These are phyloP conservation scores for Jacaranda copaia DNA, from an alignment of 257 asterid species.

Conservation along the genomic window DNA sequence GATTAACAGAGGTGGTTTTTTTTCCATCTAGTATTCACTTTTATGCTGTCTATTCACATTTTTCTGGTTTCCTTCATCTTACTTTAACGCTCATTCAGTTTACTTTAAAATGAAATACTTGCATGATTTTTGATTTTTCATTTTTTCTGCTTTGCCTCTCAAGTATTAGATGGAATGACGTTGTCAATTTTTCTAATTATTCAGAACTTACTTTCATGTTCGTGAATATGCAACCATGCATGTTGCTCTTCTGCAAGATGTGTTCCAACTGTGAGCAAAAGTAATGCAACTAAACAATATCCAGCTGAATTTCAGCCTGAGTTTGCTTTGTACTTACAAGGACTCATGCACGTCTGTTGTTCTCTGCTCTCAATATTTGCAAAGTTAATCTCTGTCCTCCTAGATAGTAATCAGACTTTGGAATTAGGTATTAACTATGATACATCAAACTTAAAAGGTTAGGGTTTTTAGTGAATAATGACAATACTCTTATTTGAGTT, in stretches of 20 bases:
- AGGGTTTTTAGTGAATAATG: not conserved
- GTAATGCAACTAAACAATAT: not conserved
- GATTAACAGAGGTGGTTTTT: conserved; percentile 82
- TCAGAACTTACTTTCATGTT: not conserved
- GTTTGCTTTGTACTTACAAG: not conserved
- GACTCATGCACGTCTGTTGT: not conserved
- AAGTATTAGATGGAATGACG: too few relatives aligned
- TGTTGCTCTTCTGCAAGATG: not conserved
- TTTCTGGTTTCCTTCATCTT: too few relatives aligned
- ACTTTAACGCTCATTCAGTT: too few relatives aligned
- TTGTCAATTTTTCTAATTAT: too few relatives aligned
- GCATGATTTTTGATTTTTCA: not conserved
- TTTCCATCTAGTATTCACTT: conserved; percentile 23
- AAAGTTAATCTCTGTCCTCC: not conserved
- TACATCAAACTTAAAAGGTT: not conserved
- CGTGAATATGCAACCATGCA: not conserved
- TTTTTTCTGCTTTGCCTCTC: too few relatives aligned
- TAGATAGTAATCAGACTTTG: not conserved
- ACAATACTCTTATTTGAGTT: not conserved
- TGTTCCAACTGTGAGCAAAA: not conserved
- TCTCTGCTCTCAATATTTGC: not conserved
- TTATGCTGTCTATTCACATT: not conserved
- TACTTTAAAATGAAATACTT: not conserved
- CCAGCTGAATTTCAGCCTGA: not conserved
- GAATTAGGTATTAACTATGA: not conserved